Percentiles rank a stretch among this genome's conserved stretches.
Conservation (phyloP, 2,329 filamentous ascomycete genomes). For the Botryotinia calthae region DNA sequence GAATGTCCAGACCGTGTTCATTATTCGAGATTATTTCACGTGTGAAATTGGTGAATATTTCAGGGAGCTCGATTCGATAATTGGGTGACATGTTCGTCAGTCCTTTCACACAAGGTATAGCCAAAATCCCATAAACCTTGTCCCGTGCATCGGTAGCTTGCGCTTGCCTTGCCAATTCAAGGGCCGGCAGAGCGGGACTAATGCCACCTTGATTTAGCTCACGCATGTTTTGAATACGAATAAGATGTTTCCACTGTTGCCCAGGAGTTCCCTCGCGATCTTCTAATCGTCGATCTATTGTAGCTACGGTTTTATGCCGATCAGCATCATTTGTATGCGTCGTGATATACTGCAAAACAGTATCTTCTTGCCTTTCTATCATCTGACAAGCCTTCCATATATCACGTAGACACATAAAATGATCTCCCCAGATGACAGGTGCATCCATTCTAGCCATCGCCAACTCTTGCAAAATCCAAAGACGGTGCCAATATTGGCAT, state of each 20-base stretch:
- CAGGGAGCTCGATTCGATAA: slow-evolving; percentile 10
- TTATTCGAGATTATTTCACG: slow-evolving; percentile 15
- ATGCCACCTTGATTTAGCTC: neutral
- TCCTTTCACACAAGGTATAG: slow-evolving; percentile 14
- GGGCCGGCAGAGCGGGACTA: neutral
- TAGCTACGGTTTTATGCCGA: neutral
- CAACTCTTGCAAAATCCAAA: slow-evolving; percentile 21
- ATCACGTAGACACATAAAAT: slow-evolving; percentile 10
- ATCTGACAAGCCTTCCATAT: slow-evolving; percentile 17
- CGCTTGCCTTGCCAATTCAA: slow-evolving; percentile 11
- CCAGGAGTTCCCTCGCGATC: slow-evolving; percentile 16
- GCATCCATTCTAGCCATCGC: slow-evolving; percentile 15
- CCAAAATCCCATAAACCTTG: slow-evolving; percentile 20
- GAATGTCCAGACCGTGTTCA: slow-evolving; percentile 16
- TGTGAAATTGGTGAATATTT: slow-evolving; percentile 14
- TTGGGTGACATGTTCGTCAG: slow-evolving; percentile 1
- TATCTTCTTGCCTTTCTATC: slow-evolving; percentile 13
- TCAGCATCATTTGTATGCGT: neutral
- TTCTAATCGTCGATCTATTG: slow-evolving; percentile 11
- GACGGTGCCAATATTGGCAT: slow-evolving; percentile 16
- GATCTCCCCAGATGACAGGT: slow-evolving; percentile 7
- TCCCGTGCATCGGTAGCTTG: slow-evolving; percentile 21
- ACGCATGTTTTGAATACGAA: slow-evolving; percentile 17
- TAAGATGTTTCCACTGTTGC: slow-evolving; percentile 18
- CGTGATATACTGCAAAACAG: slow-evolving; percentile 4